phyloP scores from a whole-genome alignment of 345 rosid genomes.

The Streptanthus diversifolius region DNA sequence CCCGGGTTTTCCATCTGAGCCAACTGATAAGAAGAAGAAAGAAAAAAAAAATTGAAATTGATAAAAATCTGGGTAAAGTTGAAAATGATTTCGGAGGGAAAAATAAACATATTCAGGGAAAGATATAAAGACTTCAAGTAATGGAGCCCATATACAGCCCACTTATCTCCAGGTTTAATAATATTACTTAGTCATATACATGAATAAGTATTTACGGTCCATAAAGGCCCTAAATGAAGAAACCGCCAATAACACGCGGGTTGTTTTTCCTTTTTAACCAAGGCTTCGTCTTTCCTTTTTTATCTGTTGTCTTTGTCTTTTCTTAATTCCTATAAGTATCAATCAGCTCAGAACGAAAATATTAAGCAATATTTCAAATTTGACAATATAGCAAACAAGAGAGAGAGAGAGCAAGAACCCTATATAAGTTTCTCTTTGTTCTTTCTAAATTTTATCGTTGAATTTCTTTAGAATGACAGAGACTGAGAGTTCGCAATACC shows the following conservation, averaged over 20 bases:
- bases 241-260: not conserved
- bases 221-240: not conserved
- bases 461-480: constrained; percentile 12
- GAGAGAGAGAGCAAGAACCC: not conserved
- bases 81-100: not conserved
- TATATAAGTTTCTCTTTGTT: not conserved
- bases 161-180: not conserved
- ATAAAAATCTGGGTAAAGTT: not conserved
- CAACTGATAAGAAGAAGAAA: not conserved
- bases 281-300: not conserved
- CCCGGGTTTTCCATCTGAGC: constrained; percentile 25
- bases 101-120: not conserved
- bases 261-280: no score
- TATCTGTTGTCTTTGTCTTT: not conserved
- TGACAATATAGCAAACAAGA: no score
- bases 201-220: not conserved
- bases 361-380: not conserved
- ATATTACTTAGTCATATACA: no score
- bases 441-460: no score
- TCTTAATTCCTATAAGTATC: not conserved
- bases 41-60: not conserved
- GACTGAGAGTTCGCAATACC: not conserved
- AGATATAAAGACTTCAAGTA: no score
- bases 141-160: not conserved
- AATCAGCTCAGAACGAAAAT: not conserved